Conservation (phyloP, 2,329 filamentous ascomycete species). For the Ophiostoma novo-ulmi region DNA sequence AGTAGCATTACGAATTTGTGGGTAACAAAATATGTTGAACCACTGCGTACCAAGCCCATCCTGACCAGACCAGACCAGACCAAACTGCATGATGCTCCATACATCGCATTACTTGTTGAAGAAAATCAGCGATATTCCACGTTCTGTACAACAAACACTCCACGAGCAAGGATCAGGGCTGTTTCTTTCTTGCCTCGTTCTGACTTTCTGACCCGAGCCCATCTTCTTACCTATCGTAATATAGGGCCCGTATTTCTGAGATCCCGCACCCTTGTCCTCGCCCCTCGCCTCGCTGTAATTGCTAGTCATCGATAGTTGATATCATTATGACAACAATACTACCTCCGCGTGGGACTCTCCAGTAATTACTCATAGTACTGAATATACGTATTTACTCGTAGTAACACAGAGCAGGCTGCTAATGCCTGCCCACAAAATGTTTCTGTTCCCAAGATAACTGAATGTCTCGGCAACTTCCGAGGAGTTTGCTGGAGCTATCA, state of each 20-base stretch:
- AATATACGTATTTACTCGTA: background rate
- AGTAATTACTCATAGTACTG: background rate
- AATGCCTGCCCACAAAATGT: background rate
- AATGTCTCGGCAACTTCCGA: background rate
- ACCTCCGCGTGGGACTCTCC: background rate
- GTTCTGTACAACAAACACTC: background rate
- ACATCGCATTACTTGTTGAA: background rate
- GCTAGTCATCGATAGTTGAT: background rate
- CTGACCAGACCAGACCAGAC: background rate
- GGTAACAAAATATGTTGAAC: background rate
- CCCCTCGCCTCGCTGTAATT: background rate
- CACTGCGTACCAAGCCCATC: background rate
- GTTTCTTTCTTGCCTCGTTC: background rate
- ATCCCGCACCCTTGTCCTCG: constrained; percentile 2
- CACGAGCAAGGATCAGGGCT: background rate
- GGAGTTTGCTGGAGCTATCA: background rate
- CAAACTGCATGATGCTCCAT: background rate
- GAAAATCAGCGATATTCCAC: background rate
- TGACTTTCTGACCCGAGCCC: background rate
- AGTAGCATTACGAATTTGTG: background rate
- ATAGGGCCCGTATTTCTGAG: background rate
- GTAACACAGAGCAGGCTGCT: background rate
- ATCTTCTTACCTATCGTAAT: background rate
- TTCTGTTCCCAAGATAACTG: constrained; percentile 2
- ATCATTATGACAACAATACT: constrained; percentile 8